These are phyloP conservation scores for Calophaca sinica DNA, from an alignment of 306 rosid species.

Conservation along the genomic window DNA sequence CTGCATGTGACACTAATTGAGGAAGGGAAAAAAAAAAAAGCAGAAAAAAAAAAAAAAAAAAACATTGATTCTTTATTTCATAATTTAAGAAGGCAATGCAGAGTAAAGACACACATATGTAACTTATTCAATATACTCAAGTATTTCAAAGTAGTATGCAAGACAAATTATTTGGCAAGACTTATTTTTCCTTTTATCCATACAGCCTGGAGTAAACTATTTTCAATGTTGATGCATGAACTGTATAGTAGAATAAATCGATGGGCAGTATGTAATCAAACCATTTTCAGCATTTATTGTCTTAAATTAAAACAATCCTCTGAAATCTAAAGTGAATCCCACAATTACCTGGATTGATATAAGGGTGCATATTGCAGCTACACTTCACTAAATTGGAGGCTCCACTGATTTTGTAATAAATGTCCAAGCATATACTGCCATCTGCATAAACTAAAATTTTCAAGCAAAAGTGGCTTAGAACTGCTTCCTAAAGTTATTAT, in stretches of 20 bases:
- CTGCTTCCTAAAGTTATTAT: conserved; percentile 29
- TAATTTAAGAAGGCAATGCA: conserved; percentile 32
- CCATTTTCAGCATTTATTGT: background rate
- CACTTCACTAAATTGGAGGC: conserved; percentile 98
- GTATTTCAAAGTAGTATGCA: background rate
- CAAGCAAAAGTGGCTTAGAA: conserved; percentile 38
- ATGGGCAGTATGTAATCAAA: conserved; percentile 11
- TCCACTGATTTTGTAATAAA: conserved; percentile 97
- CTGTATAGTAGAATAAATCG: background rate
- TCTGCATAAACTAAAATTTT: conserved; percentile 87
- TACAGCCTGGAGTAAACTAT: background rate
- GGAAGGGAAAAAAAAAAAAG: no score
- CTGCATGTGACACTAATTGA: background rate
- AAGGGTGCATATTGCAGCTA: conserved; percentile 95
- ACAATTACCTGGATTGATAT: conserved; percentile 91
- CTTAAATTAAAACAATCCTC: conserved; percentile 20
- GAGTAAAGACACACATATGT: background rate
- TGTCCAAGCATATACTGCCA: conserved; percentile 99
- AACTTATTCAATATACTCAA: background rate
- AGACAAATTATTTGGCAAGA: conserved; percentile 17
- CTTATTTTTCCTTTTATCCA: background rate
- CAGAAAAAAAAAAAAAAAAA: no score
- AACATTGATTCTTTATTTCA: background rate
- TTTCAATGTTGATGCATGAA: conserved; percentile 26
- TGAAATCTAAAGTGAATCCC: conserved; percentile 29